Percentiles rank a stretch among this genome's conserved stretches.
phyloP scores from a whole-genome alignment of 129 eudicot species.

The Smallanthus sonchifolius region DNA sequence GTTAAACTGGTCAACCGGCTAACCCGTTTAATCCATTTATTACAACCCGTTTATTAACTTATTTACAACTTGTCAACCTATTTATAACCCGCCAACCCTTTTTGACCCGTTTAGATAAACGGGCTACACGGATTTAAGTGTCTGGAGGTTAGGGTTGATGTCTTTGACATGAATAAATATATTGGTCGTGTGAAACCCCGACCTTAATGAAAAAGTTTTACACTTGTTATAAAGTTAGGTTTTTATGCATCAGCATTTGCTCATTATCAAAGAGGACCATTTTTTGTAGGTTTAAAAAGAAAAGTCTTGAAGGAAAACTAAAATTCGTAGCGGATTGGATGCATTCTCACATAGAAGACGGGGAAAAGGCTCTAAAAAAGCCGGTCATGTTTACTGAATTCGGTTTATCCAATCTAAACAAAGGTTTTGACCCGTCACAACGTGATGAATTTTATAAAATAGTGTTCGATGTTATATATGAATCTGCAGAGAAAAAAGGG shows the following conservation, averaged over 20 bases:
- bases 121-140: background rate
- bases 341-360: constrained; percentile 87
- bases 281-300: constrained; percentile 51
- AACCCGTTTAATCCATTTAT: background rate
- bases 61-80: background rate
- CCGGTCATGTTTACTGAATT: constrained; percentile 87
- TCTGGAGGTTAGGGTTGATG: too few relatives aligned
- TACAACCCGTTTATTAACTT: background rate
- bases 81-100: too few relatives aligned
- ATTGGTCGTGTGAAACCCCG: background rate
- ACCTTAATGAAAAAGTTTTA: background rate
- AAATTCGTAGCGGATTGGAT: constrained; percentile 76
- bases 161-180: too few relatives aligned
- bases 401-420: constrained; percentile 65
- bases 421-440: constrained; percentile 60
- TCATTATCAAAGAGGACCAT: background rate
- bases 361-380: constrained; percentile 66
- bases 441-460: constrained; percentile 57
- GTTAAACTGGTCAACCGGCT: background rate
- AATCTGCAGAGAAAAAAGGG: constrained; percentile 66
- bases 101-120: too few relatives aligned
- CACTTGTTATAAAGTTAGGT: background rate
- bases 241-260: background rate
- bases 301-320: constrained; percentile 57
- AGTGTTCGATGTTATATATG: constrained; percentile 61